phyloP scores from a whole-genome alignment of 2,329 filamentous ascomycete species.

The Verticillium nubilum region DNA sequence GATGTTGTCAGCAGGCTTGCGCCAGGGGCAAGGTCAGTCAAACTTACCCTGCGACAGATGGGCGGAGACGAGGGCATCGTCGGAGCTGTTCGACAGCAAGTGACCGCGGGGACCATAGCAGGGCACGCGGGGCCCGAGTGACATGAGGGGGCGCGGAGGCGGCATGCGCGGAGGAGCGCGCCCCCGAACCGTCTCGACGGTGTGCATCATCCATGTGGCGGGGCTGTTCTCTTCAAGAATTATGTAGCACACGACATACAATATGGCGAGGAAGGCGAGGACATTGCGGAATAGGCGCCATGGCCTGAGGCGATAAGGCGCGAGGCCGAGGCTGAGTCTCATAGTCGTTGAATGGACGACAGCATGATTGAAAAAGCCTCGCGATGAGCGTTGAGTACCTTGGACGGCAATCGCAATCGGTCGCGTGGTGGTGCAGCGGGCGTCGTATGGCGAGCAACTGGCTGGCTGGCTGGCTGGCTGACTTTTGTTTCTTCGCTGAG shows the following conservation, averaged over 20 bases:
- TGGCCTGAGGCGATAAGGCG: neutral
- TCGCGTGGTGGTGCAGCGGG: neutral
- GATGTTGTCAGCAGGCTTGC: neutral
- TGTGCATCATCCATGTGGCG: neutral
- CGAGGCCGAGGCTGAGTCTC: neutral
- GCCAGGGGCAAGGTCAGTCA: neutral
- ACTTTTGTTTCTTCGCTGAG: neutral
- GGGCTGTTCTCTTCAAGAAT: conserved; percentile 1
- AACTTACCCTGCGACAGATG: conserved; percentile 10
- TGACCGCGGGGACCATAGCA: conserved; percentile 20
- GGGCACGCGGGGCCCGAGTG: conserved; percentile 10
- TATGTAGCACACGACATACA: neutral
- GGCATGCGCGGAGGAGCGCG: neutral
- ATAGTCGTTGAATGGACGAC: neutral
- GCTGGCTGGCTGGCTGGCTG: neutral
- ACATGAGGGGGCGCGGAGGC: neutral
- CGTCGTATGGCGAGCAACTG: neutral
- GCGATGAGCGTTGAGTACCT: neutral
- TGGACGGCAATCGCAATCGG: neutral
- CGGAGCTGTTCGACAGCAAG: conserved; percentile 17
- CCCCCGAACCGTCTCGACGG: neutral
- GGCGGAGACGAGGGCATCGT: conserved; percentile 17
- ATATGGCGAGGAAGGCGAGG: neutral
- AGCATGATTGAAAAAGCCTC: neutral
- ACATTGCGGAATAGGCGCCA: neutral